Base-by-base conservation (phyloP, 371 early-diverging fungal genomes). In the Mucor irregularis region DNA sequence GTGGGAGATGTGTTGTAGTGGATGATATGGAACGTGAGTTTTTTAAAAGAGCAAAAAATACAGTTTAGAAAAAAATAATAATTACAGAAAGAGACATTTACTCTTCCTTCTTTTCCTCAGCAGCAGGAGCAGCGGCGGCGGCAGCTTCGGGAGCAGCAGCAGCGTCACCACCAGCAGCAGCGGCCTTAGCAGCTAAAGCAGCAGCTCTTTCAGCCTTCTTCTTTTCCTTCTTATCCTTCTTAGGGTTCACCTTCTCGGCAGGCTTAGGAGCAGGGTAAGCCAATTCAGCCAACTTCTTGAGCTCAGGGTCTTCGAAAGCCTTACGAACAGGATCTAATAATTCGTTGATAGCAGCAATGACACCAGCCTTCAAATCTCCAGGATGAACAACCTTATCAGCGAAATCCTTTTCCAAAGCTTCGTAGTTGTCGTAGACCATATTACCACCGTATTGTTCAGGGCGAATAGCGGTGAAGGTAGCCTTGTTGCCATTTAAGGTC, bases 351-450 rank as follows among this genome's bases (percentile, higher is more conserved):
- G 92, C 88, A 14, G 87, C 84, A 22, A 91, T 86, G 3, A 93
- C 91, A 55, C 90, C 90, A 51, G 79, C 82, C 85, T 99, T 99
- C 55, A 99, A 83, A 70, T 99, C 99, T n/a, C 90, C 91, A 17
- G 99, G 99, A 72, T 99, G 97, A 33, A 99, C 77, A 57, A 86
- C 77, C 78, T 91, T 90, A 1, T 88, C 90, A 43, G 69, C 79
- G 72, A 98, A 99, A 50, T 92, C 96, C 31, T 84, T 73, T 71
- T 96, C 93, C 25, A 99, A 78, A 9, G 75, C 83, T 55, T 91
- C 85, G 63, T 77, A 93, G 61, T 44, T 73, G 13, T 73, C 81
- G 78, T 88, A 99, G 33, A 69, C 72, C 30, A 85, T 68, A 66
- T 93, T 82, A 16, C 97, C 95, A 53, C 97, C 96, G 54, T 82